A percentile compares a stretch with the other conserved stretches of the same genome.
Conservation (phyloP, 306 rosid genomes). For the Erythrophleum fordii region DNA sequence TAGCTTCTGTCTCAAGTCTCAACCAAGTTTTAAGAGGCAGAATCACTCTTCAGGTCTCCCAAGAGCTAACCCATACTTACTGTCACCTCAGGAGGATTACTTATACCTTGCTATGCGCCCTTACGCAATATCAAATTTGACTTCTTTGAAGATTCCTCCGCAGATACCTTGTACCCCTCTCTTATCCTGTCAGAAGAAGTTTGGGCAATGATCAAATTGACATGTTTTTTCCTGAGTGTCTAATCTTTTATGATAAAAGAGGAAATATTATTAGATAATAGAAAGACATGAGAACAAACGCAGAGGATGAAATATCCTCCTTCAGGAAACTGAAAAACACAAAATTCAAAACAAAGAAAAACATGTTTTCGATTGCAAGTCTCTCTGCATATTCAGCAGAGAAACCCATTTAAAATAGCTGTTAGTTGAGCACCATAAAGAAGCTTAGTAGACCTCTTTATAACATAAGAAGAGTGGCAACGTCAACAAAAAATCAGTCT, state of each 20-base stretch:
- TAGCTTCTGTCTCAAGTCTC: slow-evolving; percentile 18
- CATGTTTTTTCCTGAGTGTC: background rate
- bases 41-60: slow-evolving; percentile 20
- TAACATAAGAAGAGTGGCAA: too few species aligned
- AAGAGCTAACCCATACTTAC: background rate
- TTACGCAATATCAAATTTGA: slow-evolving; percentile 10
- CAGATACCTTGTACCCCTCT: background rate
- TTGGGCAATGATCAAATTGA: background rate
- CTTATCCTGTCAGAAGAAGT: background rate
- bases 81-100: background rate
- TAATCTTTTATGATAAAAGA: too few species aligned
- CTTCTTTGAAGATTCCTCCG: background rate
- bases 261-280: background rate
- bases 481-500: too few species aligned
- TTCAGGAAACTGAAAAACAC: background rate
- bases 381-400: background rate
- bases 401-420: background rate
- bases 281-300: background rate
- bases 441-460: background rate
- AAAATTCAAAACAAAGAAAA: background rate
- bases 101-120: background rate
- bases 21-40: background rate
- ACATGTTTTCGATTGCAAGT: background rate
- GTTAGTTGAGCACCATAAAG: background rate
- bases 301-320: background rate